Base-by-base conservation (phyloP, 257 asterid genomes). In the Solanum chaucha region DNA sequence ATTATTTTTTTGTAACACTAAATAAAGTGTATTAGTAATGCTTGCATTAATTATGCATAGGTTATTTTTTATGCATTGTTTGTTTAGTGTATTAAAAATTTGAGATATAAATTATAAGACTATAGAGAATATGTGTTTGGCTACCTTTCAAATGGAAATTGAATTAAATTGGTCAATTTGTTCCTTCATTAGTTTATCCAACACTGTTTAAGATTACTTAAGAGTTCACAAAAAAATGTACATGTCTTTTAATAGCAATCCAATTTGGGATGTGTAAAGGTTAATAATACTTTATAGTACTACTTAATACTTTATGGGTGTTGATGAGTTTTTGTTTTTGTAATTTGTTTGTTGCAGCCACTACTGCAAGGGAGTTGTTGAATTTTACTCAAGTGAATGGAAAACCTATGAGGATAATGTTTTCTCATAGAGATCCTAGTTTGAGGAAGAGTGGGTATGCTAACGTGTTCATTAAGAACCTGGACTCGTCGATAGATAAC, bases 341-440 rank as follows among this genome's bases (percentile, higher is more conserved):
- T 41, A 10, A 22, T 85, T 71, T 86, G 77, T 46, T 67, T 51
- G 22, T 22, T 93, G 91, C 95, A 96, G 98, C 98, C 91, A 86
- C 92, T 10, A 88, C 87, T 88, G 98, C 98, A 6, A 91, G 89
- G 92, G 94, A 94, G 86, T 55, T 88, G 71, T 81, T 95, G 94
- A 95, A 95, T 87, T 95, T 93, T 64, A 90, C 97, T 4, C 91
- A 88, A 26, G 58, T 96, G 30, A 88, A 91, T 86, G 98, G 97
- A 44, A 96, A 93, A 88, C 96, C 98, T 3, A 92, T 96, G 26
- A 92, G 98, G 90, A 94, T 96, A 28, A 94, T 94, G 98, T 96
- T 94, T 82, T 96, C 98, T 38, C 94, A 96, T 15, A 90, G 98
- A 70, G 98, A 96, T 87, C 98, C 98, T n/a, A 90, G 93, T 85